Evolutionary conservation across 2,329 filamentous ascomycete genomes (phyloP), one percentile per base, ranked within the genome.

Genomic region (Fusarium lateritium): DNA sequence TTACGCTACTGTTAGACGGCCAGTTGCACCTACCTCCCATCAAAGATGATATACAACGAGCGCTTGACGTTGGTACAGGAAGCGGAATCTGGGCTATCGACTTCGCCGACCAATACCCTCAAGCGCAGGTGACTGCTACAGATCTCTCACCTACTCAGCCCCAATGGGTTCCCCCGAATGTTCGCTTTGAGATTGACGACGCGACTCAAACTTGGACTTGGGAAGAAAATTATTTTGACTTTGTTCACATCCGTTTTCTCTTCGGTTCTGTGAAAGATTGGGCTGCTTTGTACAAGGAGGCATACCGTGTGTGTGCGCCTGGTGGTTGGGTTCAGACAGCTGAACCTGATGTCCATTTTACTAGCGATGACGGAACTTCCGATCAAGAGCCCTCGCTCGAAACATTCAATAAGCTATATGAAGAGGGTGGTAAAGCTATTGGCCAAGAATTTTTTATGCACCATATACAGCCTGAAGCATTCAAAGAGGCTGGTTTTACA

Each of bases 11-110:
- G 2, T 21, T 67, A 1, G 57, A 67, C 7, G 64, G 56, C 7
- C 22, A 67, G 2, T 13, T 67, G 1, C 67, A 28, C 6, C 51
- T 67, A 0, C 42, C 64, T n/a, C 64, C 64, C 0, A 9, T 67
- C 10, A 19, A 63, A 6, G 51, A 55, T 3, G 64, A 67, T 0
- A 4, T 67, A 5, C 19, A 67, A 33, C 61, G 65, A 34, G 50
- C 56, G 2, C 46, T 67, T 7, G 63, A 67, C 6, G 45, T 67
- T 3, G 63, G 63, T 0, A 67, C 63, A 0, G 63, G 63, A 17
- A 67, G 56, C 4, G 63, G 64, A 5, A 67, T 67, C 7, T 67
- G 64, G 64, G 64, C 64, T 3, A 67, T 67, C 33, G 64, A 67
- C 13, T 63, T 67, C 3, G 64, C 64, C n/a, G 64, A 67, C n/a